Evolutionary conservation across 2,329 filamentous ascomycete genomes (phyloP).

Genomic region (Drechslerella coelobrocha): DNA sequence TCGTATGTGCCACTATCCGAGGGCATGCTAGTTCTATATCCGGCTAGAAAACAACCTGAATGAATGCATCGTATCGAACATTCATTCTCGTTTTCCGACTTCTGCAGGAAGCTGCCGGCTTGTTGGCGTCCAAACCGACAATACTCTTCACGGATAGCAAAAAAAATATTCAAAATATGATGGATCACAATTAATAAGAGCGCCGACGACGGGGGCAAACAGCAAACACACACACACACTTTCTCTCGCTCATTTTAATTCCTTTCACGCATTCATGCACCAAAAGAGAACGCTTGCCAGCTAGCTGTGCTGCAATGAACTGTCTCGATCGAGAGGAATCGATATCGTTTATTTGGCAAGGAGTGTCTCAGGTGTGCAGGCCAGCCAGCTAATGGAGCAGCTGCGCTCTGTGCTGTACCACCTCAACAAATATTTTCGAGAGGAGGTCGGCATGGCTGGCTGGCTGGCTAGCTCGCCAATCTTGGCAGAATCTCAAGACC

Average conservation of each 20-base stretch:
- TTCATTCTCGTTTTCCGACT: slow-evolving; percentile 1
- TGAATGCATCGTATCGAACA: slow-evolving; percentile 16
- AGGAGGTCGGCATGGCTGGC: not conserved
- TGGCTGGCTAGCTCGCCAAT: not conserved
- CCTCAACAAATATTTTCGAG: slow-evolving; percentile 20
- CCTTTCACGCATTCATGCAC: not conserved
- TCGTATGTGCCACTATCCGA: slow-evolving; percentile 17
- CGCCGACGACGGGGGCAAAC: not conserved
- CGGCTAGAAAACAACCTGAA: not conserved
- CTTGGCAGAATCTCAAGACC: not conserved
- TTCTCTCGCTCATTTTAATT: slow-evolving; percentile 3
- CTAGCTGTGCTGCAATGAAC: slow-evolving; percentile 11
- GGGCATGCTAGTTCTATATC: not conserved
- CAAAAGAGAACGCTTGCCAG: slow-evolving; percentile 11
- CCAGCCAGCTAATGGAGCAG: slow-evolving; percentile 21
- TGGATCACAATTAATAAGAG: not conserved
- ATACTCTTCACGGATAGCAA: no score
- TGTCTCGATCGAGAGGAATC: slow-evolving; percentile 48
- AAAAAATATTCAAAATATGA: not conserved
- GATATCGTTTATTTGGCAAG: slow-evolving; percentile 12
- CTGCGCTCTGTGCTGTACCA: slow-evolving; percentile 35
- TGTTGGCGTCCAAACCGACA: no score
- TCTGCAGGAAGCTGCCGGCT: slow-evolving; percentile 20
- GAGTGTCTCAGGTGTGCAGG: slow-evolving; percentile 23
- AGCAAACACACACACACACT: slow-evolving; percentile 6